Percentiles rank a stretch among this genome's conserved stretches.
These are phyloP conservation scores for Dictyophora rubrovolvata DNA, from an alignment of 768 basidiomycete species.

Conservation along the genomic window DNA sequence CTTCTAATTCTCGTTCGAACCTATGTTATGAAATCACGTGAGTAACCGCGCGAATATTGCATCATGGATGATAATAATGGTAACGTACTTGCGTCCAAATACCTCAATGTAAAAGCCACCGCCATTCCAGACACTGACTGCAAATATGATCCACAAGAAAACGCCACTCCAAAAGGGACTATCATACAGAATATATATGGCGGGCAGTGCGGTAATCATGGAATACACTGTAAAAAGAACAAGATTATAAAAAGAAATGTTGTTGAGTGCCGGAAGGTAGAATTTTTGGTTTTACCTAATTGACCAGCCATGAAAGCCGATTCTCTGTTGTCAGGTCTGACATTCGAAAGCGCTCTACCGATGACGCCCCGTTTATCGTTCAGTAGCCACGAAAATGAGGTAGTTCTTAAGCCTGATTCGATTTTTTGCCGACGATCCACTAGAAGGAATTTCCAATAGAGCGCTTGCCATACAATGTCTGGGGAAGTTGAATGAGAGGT, in stretches of 20 bases:
- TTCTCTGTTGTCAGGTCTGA: slow-evolving; percentile 55
- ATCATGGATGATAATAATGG: too few relatives aligned
- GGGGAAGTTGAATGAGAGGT: slow-evolving; percentile 11
- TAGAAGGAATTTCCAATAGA: slow-evolving; percentile 95
- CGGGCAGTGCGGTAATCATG: slow-evolving; percentile 76
- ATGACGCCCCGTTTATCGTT: slow-evolving; percentile 83
- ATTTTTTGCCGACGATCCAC: slow-evolving; percentile 85
- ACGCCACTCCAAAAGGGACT: slow-evolving; percentile 65
- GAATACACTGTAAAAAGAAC: slow-evolving; percentile 53
- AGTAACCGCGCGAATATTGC: too few relatives aligned
- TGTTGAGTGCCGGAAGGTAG: slow-evolving; percentile 6
- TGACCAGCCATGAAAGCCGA: slow-evolving; percentile 78
- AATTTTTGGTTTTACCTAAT: slow-evolving; percentile 42
- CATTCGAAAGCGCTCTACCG: slow-evolving; percentile 53
- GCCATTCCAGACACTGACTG: slow-evolving; percentile 91
- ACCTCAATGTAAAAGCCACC: slow-evolving; percentile 95
- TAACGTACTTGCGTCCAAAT: slow-evolving; percentile 91
- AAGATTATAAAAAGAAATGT: slow-evolving; percentile 6
- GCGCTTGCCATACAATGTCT: slow-evolving; percentile 88
- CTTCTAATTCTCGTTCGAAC: slow-evolving; percentile 88
- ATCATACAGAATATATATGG: slow-evolving; percentile 75
- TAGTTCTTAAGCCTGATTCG: slow-evolving; percentile 81
- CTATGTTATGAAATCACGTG: slow-evolving; percentile 28
- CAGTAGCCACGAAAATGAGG: slow-evolving; percentile 79
- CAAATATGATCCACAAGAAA: slow-evolving; percentile 73